These are phyloP conservation scores for Tylopilus vinaceipallidus DNA, from an alignment of 768 basidiomycete genomes.

Conservation along the genomic window DNA sequence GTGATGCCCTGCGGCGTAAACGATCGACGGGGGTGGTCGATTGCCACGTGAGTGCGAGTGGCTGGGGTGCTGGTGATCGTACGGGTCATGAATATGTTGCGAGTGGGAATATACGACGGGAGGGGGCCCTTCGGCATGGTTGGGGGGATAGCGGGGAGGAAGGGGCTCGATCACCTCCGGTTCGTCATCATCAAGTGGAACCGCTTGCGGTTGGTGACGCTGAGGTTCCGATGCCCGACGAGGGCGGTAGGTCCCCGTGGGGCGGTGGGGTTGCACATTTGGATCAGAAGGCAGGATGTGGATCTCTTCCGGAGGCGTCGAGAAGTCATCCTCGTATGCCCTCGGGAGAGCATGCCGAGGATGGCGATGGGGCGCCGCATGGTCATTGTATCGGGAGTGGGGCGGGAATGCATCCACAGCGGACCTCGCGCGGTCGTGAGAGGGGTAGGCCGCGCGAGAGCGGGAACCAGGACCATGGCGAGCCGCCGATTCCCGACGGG, in stretches of 20 bases:
- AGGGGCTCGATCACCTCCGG: conserved; percentile 36
- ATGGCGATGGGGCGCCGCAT: conserved; percentile 8
- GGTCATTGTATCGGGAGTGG: conserved; percentile 33
- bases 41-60: conserved; percentile 38
- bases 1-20: conserved; percentile 50
- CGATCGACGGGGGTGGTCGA: conserved; percentile 52
- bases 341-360: conserved; percentile 20
- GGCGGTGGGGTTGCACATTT: conserved; percentile 34
- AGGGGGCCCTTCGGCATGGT: conserved; percentile 19
- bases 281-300: conserved; percentile 54
- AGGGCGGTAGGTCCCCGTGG: conserved; percentile 29
- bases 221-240: conserved; percentile 30
- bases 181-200: conserved; percentile 22
- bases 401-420: conserved; percentile 30
- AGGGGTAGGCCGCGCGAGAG: conserved; percentile 29
- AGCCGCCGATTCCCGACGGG: conserved; percentile 9
- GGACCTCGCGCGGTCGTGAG: conserved; percentile 39
- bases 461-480: conserved; percentile 26
- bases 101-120: conserved; percentile 39
- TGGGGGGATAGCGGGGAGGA: conserved; percentile 29
- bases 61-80: conserved; percentile 30
- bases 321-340: conserved; percentile 21
- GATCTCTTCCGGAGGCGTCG: conserved; percentile 55
- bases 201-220: conserved; percentile 21
- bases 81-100: conserved; percentile 38